These are phyloP conservation scores for Calonectria ilicicola DNA, from an alignment of 2,329 filamentous ascomycete genomes.

Conservation along the genomic window DNA sequence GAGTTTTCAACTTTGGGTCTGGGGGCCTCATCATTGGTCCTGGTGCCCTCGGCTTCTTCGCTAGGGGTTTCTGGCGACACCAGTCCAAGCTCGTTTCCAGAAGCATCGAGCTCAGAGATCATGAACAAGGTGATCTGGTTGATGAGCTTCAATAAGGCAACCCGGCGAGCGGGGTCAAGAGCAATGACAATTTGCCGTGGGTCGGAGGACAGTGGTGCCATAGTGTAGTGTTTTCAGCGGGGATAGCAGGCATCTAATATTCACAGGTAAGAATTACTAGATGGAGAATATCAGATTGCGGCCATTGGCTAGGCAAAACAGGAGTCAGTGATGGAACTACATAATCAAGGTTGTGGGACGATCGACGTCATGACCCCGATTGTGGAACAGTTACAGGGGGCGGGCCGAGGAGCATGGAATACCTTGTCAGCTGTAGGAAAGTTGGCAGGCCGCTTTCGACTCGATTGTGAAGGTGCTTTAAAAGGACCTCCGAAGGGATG, in stretches of 20 bases:
- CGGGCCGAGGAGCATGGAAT: neutral
- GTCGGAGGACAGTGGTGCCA: constrained; percentile 67
- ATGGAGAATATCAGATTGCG: neutral
- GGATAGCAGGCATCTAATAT: neutral
- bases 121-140: constrained; percentile 66
- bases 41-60: constrained; percentile 21
- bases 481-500: neutral
- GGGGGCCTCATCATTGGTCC: constrained; percentile 19
- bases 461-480: neutral
- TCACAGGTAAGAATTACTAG: neutral
- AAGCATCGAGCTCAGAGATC: constrained; percentile 62
- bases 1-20: neutral
- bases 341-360: constrained; percentile 6
- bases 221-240: constrained; percentile 39
- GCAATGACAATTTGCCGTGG: constrained; percentile 67
- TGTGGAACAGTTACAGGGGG: constrained; percentile 9
- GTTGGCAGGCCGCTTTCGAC: neutral
- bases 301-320: constrained; percentile 4
- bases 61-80: constrained; percentile 36
- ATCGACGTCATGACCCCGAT: constrained; percentile 21
- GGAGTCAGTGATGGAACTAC: constrained; percentile 16
- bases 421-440: constrained; percentile 1
- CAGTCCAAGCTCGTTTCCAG: constrained; percentile 45
- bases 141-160: constrained; percentile 63
- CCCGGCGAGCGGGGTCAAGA: constrained; percentile 64